Evolutionary conservation across 2,329 filamentous ascomycete genomes (phyloP), one percentile per base, ranked within the genome.

Genomic region (Trichoderma asperellum): DNA sequence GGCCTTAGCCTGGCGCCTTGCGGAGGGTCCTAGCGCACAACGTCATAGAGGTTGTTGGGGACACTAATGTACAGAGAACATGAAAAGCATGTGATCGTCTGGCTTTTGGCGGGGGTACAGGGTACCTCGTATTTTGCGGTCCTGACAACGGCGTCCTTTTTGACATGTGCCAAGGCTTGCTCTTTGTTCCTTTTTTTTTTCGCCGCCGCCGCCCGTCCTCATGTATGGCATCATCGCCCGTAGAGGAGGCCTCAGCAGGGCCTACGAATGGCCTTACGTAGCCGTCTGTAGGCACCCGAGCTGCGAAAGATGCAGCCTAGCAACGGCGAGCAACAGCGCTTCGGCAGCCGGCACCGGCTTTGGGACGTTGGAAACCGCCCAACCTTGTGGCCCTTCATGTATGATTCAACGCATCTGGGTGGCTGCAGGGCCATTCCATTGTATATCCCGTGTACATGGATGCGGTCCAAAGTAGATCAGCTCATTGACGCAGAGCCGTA

Each of bases 11-110:
- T 49, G 47, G 47, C 47, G 21, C 47, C 47, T 47, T 63, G 32
- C 53, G 60, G 49, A 49, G 43, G 60, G 47, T 6, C 53, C 24
- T 55, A 64, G 61, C 49, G 61, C 47, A 29, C 49, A 64, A 64
- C 61, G 61, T 64, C 61, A 64, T 64, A 55, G 61, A 53, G 56
- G n/a, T 8, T 56, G 53, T 56, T 56, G 57, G 35, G 24, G 24
- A 21, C 21, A 37, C 35, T 55, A 34, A 64, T 55, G 61, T 64
- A 64, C 34, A 32, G 35, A 43, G 61, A 27, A 64, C 61, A 27
- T 64, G 53, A 64, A 56, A 56, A 40, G 61, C 61, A 64, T 64
- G 61, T 64, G 61, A 64, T 16, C 14, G 34, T 24, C 49, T 12
- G 18, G 34, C 37, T 56, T 37, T 60, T 43, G 34, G 24, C 8